Percentiles rank a stretch among this genome's conserved stretches.
These are phyloP conservation scores for Phytophthora pistaciae DNA, from an alignment of 352 stramenopile species.

Conservation along the genomic window DNA sequence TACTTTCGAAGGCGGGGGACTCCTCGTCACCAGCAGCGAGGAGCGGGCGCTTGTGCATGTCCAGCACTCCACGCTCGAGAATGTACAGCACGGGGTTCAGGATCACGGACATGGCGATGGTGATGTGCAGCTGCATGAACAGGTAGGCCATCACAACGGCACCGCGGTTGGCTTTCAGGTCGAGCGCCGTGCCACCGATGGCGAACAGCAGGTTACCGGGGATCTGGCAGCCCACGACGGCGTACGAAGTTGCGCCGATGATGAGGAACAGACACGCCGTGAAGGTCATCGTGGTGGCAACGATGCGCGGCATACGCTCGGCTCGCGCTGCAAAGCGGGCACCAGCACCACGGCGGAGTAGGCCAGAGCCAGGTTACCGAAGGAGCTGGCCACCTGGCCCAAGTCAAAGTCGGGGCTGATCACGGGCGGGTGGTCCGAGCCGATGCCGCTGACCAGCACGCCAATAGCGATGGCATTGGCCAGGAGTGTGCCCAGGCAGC, in stretches of 20 bases:
- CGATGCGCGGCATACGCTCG: conserved; percentile 60
- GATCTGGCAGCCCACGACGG: conserved; percentile 66
- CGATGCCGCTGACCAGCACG: conserved; percentile 53
- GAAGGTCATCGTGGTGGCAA: conserved; percentile 58
- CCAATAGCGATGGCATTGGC: conserved; percentile 60
- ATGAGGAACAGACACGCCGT: conserved; percentile 62
- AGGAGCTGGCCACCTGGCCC: conserved; percentile 56
- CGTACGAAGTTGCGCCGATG: conserved; percentile 50
- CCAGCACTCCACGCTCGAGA: conserved; percentile 56
- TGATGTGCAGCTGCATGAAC: too few relatives aligned
- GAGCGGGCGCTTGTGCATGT: conserved; percentile 61
- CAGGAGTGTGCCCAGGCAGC: conserved; percentile 62
- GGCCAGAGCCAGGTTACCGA: conserved; percentile 68
- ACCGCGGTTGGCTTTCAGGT: conserved; percentile 53
- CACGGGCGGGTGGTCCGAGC: conserved; percentile 46
- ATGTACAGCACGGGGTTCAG: conserved; percentile 69
- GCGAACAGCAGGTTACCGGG: conserved; percentile 68
- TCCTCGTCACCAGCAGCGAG: conserved; percentile 34
- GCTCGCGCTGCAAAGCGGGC: conserved; percentile 66
- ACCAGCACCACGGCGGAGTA: conserved; percentile 68
- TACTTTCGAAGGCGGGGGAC: conserved; percentile 33
- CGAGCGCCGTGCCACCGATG: conserved; percentile 52
- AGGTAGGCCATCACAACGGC: conserved; percentile 47
- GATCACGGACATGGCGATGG: conserved; percentile 55
- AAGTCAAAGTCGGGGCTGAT: conserved; percentile 54